Percentiles rank a stretch among this genome's conserved stretches.
Conservation (phyloP, 805 yeast genomes). For the Wickerhamiella nectarea region DNA sequence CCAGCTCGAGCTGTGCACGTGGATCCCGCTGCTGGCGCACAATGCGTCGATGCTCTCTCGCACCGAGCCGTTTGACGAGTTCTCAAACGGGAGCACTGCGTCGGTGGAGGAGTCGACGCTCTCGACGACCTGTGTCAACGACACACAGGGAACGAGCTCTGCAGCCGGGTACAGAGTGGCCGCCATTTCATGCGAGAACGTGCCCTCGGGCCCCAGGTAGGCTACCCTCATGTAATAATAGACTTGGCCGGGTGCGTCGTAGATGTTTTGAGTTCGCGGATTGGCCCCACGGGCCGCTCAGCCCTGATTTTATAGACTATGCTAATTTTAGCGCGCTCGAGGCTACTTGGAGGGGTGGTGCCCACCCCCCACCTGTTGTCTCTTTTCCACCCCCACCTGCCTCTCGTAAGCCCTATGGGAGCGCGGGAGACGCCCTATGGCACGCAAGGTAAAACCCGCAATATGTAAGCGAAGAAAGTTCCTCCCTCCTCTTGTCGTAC, state of each 20-base stretch:
- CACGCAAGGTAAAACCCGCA: neutral
- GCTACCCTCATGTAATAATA: constrained; percentile 28
- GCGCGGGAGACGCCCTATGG: neutral
- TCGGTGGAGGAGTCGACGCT: constrained; percentile 37
- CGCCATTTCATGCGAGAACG: constrained; percentile 75
- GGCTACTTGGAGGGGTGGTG: too few relatives aligned
- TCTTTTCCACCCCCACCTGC: neutral
- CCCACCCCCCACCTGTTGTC: too few relatives aligned
- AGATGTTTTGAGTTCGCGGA: too few relatives aligned
- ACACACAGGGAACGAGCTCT: constrained; percentile 18
- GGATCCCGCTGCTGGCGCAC: neutral
- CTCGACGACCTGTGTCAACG: constrained; percentile 47
- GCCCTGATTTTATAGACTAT: neutral
- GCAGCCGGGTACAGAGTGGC: constrained; percentile 9
- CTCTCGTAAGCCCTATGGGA: neutral
- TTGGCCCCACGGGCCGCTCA: too few relatives aligned
- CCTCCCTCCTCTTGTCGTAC: neutral
- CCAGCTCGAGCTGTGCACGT: neutral
- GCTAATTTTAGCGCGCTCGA: neutral
- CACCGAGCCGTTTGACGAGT: constrained; percentile 91
- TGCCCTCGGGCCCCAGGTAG: constrained; percentile 81
- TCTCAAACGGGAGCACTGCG: constrained; percentile 81
- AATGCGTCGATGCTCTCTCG: constrained; percentile 63
- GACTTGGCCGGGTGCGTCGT: too few relatives aligned
- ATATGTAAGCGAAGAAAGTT: neutral